Base-by-base conservation (phyloP, 257 asterid species). In the Rhazya stricta region DNA sequence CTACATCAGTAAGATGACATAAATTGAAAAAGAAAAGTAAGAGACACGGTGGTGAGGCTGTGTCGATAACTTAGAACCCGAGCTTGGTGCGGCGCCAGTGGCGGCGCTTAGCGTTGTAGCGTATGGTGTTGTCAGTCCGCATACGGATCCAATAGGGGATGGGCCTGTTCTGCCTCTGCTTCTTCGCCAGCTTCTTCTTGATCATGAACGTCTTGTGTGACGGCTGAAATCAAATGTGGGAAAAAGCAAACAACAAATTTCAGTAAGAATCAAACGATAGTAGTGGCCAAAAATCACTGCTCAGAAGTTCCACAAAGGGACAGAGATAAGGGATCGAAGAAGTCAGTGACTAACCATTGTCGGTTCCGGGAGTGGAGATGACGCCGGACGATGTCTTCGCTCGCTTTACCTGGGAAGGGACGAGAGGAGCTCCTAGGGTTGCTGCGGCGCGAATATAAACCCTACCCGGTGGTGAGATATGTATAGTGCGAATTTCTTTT, bases 41-140 rank as follows among this genome's bases (percentile, higher is more conserved):
- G 74, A 62, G 39, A 15, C 57, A 48, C 11, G 39, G n/a, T 25
- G 60, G 32, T n/a, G 43, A 39, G 7, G 16, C 46, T 9, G 30
- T n/a, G 29, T 62, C 48, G 9, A 2, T 3, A 54, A 25, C 61
- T 81, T 78, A 91, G 82, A 88, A 91, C 2, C 97, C 97, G 74
- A 91, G 97, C 95, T 91, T 91, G 85, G 97, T 91, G 57, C 96
- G 96, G 88, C 97, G 96, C 97, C 97, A 91, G 63, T 91, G 96
- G 81, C 96, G 94, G 74, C 94, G 97, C 90, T 90, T 90, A 77
- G 96, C 94, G 74, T 91, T 91, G 94, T 90, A 91, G 81, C 94
- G 94, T 83, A 91, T 90, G 79, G 94, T 91, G 84, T 91, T 91
- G 76, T 87, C 96, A 41, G 97, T 90, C 37, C 96, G 83, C 93